Evolutionary conservation across 2,329 filamentous ascomycete species (phyloP).

Genomic region (Alternaria ethzedia): DNA sequence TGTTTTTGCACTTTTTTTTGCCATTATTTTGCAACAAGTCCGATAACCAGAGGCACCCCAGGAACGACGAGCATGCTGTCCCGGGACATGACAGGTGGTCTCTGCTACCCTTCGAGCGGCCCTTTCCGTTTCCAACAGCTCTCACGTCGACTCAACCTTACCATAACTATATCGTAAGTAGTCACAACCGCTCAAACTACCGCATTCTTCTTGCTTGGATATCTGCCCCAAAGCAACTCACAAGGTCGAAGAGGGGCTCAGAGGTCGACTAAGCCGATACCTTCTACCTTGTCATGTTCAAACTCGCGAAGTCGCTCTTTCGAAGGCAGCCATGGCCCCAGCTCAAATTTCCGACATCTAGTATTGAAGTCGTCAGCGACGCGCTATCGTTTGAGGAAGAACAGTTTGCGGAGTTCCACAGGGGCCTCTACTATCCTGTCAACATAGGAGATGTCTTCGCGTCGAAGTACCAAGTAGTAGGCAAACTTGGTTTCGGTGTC

Average conservation of each 20-base stretch:
- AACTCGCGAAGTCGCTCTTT: conserved; percentile 14
- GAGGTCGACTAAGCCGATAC: background rate
- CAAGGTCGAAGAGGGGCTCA: background rate
- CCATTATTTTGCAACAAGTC: no score
- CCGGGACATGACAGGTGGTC: no score
- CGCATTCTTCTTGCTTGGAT: background rate
- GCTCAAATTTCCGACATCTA: conserved; percentile 16
- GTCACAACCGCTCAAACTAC: background rate
- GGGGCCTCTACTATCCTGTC: conserved; percentile 12
- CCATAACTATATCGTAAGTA: background rate
- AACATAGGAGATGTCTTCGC: conserved; percentile 19
- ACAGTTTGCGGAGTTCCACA: conserved; percentile 10
- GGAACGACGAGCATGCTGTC: no score
- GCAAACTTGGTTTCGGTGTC: conserved; percentile 19
- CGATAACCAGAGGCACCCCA: no score
- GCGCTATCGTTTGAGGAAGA: conserved; percentile 12
- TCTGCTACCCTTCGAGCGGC: no score
- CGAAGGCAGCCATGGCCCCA: conserved; percentile 17
- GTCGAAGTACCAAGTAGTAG: conserved; percentile 21
- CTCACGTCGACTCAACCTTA: background rate
- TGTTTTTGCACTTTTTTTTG: no score
- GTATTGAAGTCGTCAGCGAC: conserved; percentile 19
- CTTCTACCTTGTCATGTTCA: background rate
- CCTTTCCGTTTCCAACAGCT: no score
- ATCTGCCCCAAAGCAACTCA: accelerated